These are phyloP conservation scores for Sindora glabra DNA, from an alignment of 306 rosid genomes.

Conservation along the genomic window DNA sequence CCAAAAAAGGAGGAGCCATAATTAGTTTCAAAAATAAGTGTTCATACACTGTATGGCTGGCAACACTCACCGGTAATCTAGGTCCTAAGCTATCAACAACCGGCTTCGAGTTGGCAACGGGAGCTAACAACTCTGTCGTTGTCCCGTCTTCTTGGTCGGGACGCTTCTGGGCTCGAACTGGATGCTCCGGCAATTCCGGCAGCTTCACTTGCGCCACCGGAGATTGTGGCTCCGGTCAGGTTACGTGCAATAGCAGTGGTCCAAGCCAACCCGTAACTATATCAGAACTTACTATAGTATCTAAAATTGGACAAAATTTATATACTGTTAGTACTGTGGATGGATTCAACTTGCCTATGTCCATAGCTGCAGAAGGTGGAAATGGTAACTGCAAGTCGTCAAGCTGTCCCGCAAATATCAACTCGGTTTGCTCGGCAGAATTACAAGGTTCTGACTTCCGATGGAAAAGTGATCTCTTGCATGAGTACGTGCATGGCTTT, in stretches of 20 bases:
- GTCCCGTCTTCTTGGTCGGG: conserved; percentile 35
- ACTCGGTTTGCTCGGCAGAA: conserved; percentile 20
- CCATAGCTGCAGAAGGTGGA: conserved; percentile 20
- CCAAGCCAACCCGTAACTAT: conserved; percentile 36
- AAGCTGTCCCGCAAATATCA: conserved; percentile 23
- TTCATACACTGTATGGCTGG: conserved; percentile 47
- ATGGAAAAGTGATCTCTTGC: conserved; percentile 33
- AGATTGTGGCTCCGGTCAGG: conserved; percentile 35
- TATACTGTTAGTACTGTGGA: conserved; percentile 41
- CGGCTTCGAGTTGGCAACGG: conserved; percentile 24
- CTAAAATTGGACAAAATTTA: conserved; percentile 28
- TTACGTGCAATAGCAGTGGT: conserved; percentile 35
- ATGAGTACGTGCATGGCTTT: conserved; percentile 41
- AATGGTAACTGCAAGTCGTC: conserved; percentile 9
- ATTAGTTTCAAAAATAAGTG: conserved; percentile 40
- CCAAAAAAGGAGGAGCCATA: conserved; percentile 18
- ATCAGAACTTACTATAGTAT: conserved; percentile 23
- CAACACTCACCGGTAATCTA: conserved; percentile 20
- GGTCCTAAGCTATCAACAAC: conserved; percentile 28
- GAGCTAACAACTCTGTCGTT: not conserved
- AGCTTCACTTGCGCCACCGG: conserved; percentile 37
- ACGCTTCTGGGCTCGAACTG: conserved; percentile 51
- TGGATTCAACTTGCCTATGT: conserved; percentile 42
- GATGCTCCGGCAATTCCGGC: conserved; percentile 27
- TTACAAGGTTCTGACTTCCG: conserved; percentile 8